Conservation (phyloP, 2,329 filamentous ascomycete species). For the Penicillium decumbens region DNA sequence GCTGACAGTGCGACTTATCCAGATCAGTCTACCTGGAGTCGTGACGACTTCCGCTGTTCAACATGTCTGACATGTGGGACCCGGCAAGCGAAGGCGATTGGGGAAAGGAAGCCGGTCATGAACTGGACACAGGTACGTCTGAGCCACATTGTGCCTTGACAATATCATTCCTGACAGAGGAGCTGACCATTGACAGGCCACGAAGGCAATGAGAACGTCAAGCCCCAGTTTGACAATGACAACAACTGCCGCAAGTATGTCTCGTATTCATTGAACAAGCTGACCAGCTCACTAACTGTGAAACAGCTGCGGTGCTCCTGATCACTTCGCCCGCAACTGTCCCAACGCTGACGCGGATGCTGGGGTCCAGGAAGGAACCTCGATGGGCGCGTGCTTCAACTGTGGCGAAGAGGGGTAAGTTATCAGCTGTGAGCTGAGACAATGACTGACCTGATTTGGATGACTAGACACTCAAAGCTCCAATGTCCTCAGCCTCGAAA, state of each 20-base stretch:
- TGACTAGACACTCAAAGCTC: constrained; percentile 14
- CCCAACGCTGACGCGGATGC: constrained; percentile 25
- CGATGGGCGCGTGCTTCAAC: constrained; percentile 9
- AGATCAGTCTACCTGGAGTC: not conserved
- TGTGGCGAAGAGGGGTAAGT: constrained; percentile 15
- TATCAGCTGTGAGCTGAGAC: not conserved
- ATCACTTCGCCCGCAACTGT: constrained; percentile 43
- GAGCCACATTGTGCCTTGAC: not conserved
- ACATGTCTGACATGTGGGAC: not conserved
- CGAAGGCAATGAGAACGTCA: not conserved
- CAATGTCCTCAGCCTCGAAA: constrained; percentile 45
- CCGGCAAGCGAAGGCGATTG: not conserved
- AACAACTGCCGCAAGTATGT: constrained; percentile 38
- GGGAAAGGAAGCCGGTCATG: not conserved
- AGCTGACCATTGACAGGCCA: not conserved
- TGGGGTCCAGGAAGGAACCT: constrained; percentile 20
- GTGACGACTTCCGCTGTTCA: not conserved
- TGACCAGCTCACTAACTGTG: constrained; percentile 8
- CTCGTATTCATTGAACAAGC: not conserved
- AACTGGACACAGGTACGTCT: not conserved
- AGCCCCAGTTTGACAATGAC: constrained; percentile 13
- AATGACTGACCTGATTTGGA: not conserved
- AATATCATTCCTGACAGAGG: not conserved
- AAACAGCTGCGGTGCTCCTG: constrained; percentile 33
- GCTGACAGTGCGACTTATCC: not conserved